Conservation (phyloP, 176 grass and related monocot genomes). For the Carex pumila region DNA sequence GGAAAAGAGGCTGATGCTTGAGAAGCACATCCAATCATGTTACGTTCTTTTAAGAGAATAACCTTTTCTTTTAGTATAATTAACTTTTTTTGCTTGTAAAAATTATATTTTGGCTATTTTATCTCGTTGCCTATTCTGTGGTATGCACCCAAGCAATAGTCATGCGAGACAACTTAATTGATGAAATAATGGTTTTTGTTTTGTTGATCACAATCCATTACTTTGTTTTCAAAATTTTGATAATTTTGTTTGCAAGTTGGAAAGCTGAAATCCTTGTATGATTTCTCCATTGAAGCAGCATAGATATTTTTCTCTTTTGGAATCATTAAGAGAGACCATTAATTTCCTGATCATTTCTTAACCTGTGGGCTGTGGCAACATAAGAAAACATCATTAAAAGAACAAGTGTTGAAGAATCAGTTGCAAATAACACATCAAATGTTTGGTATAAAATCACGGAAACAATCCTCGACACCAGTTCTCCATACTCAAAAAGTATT, state of each 20-base stretch:
- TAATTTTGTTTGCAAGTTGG: not conserved
- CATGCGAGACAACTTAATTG: not conserved
- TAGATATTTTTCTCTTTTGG: not conserved
- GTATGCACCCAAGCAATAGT: not conserved
- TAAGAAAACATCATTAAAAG: not conserved
- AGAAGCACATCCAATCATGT: not conserved
- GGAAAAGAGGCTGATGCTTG: conserved; percentile 16
- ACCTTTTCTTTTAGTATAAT: not conserved
- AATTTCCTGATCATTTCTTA: not conserved
- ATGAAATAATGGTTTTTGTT: not conserved
- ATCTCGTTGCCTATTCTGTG: not conserved
- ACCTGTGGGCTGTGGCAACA: not conserved
- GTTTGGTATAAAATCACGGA: not conserved
- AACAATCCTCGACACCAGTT: no score
- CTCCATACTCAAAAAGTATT: no score
- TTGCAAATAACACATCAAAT: not conserved
- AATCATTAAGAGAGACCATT: not conserved
- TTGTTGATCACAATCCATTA: not conserved
- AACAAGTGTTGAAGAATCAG: not conserved
- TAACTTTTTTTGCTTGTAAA: not conserved
- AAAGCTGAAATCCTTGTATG: not conserved
- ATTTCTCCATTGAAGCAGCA: not conserved
- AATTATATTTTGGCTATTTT: not conserved
- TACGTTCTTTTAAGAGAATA: not conserved
- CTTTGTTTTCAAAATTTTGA: not conserved